phyloP scores from a whole-genome alignment of 208 protist species.

The Acanthamoeba rhysodes region DNA sequence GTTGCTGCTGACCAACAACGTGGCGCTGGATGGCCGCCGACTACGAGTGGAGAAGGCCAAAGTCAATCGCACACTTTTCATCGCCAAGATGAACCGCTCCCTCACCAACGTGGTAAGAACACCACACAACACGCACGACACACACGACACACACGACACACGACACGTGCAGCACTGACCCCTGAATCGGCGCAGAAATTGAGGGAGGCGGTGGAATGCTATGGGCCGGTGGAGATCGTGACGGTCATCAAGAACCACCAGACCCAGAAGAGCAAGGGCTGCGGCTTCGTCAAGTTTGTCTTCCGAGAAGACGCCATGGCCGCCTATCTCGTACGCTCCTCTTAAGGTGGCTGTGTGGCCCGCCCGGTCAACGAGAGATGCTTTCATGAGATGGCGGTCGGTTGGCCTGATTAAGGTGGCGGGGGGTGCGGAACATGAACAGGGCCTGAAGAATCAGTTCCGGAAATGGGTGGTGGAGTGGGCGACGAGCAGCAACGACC shows the following conservation, averaged over 20 bases:
- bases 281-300: conserved; percentile 80
- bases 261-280: conserved; percentile 80
- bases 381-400: not conserved
- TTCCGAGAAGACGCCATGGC: conserved; percentile 76
- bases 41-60: conserved; percentile 75
- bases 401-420: not conserved
- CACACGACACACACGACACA: not conserved
- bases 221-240: conserved; percentile 77
- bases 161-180: not conserved
- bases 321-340: conserved; percentile 64
- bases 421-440: not conserved
- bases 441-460: conserved; percentile 46
- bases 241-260: conserved; percentile 79
- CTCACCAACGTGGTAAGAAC: conserved; percentile 44
- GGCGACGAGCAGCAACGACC: conserved; percentile 77
- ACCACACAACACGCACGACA: not conserved
- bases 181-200: conserved; percentile 52
- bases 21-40: not conserved
- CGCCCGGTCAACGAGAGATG: not conserved
- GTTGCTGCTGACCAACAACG: not conserved
- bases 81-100: conserved; percentile 76
- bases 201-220: conserved; percentile 44
- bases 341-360: too few species aligned
- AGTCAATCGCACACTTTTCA: conserved; percentile 81
- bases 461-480: conserved; percentile 80